Percentiles rank a stretch among this genome's conserved stretches.
These are phyloP conservation scores for Penicillium flavigenum DNA, from an alignment of 495 filamentous ascomycete species.

Conservation along the genomic window DNA sequence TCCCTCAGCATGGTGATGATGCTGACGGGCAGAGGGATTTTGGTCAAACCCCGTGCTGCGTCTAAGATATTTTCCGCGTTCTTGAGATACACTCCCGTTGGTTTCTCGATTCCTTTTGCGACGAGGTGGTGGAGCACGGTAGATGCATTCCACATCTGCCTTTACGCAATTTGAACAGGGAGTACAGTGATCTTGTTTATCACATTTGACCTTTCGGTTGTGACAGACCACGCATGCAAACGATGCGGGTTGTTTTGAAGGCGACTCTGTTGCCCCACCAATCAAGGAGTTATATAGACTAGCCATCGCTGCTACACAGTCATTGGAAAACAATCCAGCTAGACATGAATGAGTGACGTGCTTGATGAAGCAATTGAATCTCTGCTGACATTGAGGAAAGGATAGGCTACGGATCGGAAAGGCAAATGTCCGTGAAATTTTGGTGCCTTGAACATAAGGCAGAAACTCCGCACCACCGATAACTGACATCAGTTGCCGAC, in stretches of 20 bases:
- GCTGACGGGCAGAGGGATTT: neutral
- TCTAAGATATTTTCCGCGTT: slow-evolving; percentile 15
- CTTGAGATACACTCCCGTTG: slow-evolving; percentile 46
- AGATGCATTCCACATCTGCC: slow-evolving; percentile 56
- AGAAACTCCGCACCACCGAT: neutral
- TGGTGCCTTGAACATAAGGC: neutral
- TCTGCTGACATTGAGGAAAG: neutral
- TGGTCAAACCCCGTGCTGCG: neutral
- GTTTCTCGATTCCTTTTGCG: slow-evolving; percentile 53
- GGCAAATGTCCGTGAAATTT: neutral
- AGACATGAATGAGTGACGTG: neutral
- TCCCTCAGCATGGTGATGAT: neutral
- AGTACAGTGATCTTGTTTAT: slow-evolving; percentile 62
- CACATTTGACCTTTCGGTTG: slow-evolving; percentile 67
- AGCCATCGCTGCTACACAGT: neutral
- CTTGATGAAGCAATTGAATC: neutral
- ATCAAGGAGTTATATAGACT: neutral
- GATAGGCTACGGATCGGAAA: neutral
- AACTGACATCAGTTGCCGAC: neutral
- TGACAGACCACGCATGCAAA: slow-evolving; percentile 66
- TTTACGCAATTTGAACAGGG: slow-evolving; percentile 67
- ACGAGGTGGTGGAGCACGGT: slow-evolving; percentile 57
- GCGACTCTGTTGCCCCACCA: slow-evolving; percentile 2
- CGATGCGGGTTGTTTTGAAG: slow-evolving; percentile 18
- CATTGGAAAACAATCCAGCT: neutral